Conservation (phyloP, 305 asterid species). For the Fraxinus latifolia region DNA sequence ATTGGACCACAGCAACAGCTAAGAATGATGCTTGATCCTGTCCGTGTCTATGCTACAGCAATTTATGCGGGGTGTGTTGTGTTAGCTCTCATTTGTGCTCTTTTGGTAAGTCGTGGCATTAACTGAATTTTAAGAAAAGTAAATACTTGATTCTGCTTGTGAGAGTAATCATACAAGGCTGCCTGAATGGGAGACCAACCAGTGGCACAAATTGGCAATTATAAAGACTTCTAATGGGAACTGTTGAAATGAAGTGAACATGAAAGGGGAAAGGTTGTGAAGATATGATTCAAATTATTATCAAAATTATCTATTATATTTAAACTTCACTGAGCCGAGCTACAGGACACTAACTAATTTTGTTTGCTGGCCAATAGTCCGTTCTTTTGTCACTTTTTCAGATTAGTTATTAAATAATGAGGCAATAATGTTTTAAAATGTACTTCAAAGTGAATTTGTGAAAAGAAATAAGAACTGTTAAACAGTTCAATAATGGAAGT, state of each 20-base stretch:
- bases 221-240: background rate
- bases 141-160: background rate
- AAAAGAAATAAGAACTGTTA: background rate
- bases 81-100: conserved; percentile 86
- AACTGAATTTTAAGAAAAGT: conserved; percentile 10
- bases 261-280: background rate
- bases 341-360: background rate
- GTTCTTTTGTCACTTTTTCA: background rate
- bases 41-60: conserved; percentile 66
- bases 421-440: background rate
- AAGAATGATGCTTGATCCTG: conserved; percentile 87
- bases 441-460: background rate
- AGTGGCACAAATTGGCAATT: background rate
- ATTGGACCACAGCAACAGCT: conserved; percentile 69
- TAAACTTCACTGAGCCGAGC: conserved; percentile 1
- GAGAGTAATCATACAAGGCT: background rate
- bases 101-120: conserved; percentile 52
- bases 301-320: background rate
- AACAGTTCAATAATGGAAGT: background rate
- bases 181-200: background rate
- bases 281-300: background rate
- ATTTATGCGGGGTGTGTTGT: conserved; percentile 67
- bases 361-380: background rate
- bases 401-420: background rate
- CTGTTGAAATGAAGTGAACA: background rate